phyloP scores from a whole-genome alignment of 202 grass and related monocot species.

The Carex sylvatica region DNA sequence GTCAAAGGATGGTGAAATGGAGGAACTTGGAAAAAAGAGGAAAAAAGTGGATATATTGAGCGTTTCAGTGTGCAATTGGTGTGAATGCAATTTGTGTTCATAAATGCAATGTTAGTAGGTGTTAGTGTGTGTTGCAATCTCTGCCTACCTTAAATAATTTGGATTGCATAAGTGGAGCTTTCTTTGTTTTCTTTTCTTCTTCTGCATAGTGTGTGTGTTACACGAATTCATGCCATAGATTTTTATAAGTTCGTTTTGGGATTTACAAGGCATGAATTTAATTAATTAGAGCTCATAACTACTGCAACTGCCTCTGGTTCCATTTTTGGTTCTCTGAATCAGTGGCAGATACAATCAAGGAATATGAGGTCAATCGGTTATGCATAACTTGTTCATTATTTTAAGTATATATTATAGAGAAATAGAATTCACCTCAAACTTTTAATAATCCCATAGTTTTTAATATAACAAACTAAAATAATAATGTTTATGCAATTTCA shows the following conservation, averaged over 20 bases:
- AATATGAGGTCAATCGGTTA: not conserved
- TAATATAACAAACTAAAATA: no score
- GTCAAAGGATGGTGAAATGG: slow-evolving; percentile 10
- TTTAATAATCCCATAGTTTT: no score
- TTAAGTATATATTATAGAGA: no score
- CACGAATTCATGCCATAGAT: not conserved
- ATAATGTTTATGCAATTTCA: no score
- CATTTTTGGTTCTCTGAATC: not conserved
- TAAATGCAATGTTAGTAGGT: slow-evolving; percentile 11
- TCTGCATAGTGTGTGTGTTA: not conserved
- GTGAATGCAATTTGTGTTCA: not conserved
- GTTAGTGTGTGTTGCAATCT: slow-evolving; percentile 7
- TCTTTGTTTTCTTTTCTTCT: not conserved
- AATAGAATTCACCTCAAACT: no score
- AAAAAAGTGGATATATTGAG: not conserved
- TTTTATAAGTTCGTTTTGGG: not conserved
- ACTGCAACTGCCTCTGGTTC: not conserved
- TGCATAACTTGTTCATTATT: not conserved
- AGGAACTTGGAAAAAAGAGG: not conserved
- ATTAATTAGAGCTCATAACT: not conserved
- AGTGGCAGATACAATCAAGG: not conserved
- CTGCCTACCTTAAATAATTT: not conserved
- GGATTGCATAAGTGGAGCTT: not conserved
- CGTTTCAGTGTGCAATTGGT: not conserved
- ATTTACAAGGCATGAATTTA: not conserved